Evolutionary conservation across 768 basidiomycete species (phyloP), one percentile per base, ranked within the genome.

Genomic region (Pleurotus platypus): DNA sequence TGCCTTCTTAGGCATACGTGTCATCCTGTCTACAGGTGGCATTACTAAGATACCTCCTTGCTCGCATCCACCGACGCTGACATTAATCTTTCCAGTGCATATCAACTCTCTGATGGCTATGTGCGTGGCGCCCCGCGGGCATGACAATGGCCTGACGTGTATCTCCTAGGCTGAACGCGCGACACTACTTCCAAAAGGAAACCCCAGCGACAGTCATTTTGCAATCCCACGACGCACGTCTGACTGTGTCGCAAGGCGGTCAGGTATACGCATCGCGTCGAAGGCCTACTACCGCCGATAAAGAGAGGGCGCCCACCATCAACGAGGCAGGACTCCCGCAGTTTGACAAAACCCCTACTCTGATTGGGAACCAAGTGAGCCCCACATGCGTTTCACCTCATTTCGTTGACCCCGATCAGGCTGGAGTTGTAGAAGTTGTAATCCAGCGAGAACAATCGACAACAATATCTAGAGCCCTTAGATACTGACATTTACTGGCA

Each of bases 61-160:
- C 24, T 5, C 15, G 16, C 46, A 26, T 15, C 30, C 30, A 35
- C 12, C 35, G 22, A 54, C 16, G 39, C 22, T 37, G 22, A 16
- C 26, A 16, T 16, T n/a, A 3, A 37, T 37, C 30, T 51, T 35
- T 9, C 30, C 30, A 54, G 51, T 54, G 18, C 51, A 54, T n/a
- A 54, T 54, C 39, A 54, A 54, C 38, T 54, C 51, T 15, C 22
- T 54, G 7, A n/a, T 54, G 51, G 51, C 16, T 38, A 54, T 54
- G 51, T 54, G 39, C 35, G 51, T 16, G 7, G 30, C 6, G 16
- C 15, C 4, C 5, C 27, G 4, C 27, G 26, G 30, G 26, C 11
- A 18, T 35, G 49, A 48, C 12, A 11, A 35, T 35, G 8, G 0
- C 30, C 8, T 35, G 30, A 35, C 30, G 12, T 35, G 12, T 11